Conservation (phyloP, 345 rosid genomes). For the Firmiana major region DNA sequence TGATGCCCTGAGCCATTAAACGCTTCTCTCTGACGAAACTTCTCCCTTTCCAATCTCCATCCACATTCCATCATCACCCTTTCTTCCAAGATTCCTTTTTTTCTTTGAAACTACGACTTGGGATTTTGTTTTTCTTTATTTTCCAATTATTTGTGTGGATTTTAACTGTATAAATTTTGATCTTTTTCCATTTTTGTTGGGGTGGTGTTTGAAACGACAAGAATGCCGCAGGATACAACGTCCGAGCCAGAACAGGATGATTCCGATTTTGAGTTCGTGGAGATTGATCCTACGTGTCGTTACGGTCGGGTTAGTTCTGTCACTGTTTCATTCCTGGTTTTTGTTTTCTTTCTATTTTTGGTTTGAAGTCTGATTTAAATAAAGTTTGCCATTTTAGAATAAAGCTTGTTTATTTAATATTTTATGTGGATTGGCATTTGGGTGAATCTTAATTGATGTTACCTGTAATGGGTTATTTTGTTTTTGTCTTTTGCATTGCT, state of each 20-base stretch:
- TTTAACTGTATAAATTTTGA: neutral
- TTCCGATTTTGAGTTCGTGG: slow-evolving; percentile 65
- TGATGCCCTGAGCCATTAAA: neutral
- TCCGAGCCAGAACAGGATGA: slow-evolving; percentile 59
- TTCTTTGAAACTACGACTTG: neutral
- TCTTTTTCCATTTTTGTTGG: neutral
- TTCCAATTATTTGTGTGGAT: neutral
- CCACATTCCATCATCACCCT: neutral
- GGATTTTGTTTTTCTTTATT: neutral
- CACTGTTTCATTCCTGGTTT: neutral
- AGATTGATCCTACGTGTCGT: slow-evolving; percentile 83
- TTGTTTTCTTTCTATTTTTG: neutral
- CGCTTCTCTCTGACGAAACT: slow-evolving; percentile 12
- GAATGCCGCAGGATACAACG: slow-evolving; percentile 56
- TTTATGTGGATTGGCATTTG: neutral
- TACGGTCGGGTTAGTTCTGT: slow-evolving; percentile 71
- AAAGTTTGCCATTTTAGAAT: neutral
- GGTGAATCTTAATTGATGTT: neutral
- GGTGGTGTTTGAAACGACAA: slow-evolving; percentile 19
- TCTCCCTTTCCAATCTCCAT: neutral
- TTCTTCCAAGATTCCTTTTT: neutral
- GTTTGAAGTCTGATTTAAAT: neutral
- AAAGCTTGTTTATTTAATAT: neutral
- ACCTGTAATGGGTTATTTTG: neutral
- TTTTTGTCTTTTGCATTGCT: slow-evolving; percentile 6